A percentile compares a stretch with the other conserved stretches of the same genome.
These are phyloP conservation scores for Colletotrichum theobromicola DNA, from an alignment of 2,329 filamentous ascomycete genomes.

Conservation along the genomic window DNA sequence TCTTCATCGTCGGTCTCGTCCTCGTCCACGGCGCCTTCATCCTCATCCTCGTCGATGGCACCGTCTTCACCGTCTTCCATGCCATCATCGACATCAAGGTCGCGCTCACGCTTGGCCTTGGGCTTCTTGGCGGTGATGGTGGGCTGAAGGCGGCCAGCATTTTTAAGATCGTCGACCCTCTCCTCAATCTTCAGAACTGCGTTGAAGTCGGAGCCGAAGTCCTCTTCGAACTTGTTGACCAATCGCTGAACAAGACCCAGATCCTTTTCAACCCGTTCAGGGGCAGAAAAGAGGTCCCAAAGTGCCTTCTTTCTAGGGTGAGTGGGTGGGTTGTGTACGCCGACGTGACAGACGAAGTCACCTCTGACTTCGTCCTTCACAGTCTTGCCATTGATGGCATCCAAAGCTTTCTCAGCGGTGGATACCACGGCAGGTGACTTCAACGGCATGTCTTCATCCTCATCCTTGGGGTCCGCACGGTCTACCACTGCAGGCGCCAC, in stretches of 20 bases:
- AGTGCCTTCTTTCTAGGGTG: constrained; percentile 92
- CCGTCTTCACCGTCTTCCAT: constrained; percentile 69
- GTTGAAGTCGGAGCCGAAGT: constrained; percentile 79
- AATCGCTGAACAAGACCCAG: constrained; percentile 82
- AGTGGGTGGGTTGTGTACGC: constrained; percentile 87
- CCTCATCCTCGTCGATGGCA: constrained; percentile 79
- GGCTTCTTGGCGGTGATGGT: constrained; percentile 54
- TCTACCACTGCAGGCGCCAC: constrained; percentile 61
- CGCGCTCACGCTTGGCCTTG: constrained; percentile 65
- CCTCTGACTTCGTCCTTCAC: constrained; percentile 93
- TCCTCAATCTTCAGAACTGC: constrained; percentile 84
- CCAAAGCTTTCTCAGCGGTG: constrained; percentile 84
- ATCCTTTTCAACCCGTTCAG: constrained; percentile 92
- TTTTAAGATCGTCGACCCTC: constrained; percentile 80
- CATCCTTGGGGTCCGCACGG: constrained; percentile 75
- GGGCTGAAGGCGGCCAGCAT: constrained; percentile 78
- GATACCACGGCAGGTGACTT: constrained; percentile 56
- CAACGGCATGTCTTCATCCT: constrained; percentile 63
- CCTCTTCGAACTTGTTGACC: constrained; percentile 82
- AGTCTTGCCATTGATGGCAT: constrained; percentile 96
- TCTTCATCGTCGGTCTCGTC: constrained; percentile 90
- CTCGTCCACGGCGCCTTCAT: constrained; percentile 79
- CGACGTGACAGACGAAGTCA: constrained; percentile 97
- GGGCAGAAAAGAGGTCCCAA: constrained; percentile 95
- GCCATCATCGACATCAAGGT: constrained; percentile 64